A percentile compares a stretch with the other conserved stretches of the same genome.
phyloP scores from a whole-genome alignment of 257 asterid species.

The Cordia subcordata region DNA sequence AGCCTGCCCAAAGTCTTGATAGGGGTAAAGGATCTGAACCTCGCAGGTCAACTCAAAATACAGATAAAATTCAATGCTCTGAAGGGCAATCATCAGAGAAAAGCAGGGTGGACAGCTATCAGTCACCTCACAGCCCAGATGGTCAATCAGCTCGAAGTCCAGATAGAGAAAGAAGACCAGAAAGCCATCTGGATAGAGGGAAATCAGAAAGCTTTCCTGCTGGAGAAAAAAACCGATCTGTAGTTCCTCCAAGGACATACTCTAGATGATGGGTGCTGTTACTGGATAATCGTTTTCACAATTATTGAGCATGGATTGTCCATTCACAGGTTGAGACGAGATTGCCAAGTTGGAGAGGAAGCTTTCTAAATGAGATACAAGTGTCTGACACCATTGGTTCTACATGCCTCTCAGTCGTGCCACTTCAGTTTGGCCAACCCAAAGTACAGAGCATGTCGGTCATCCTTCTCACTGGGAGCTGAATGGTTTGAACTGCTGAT shows the following conservation, averaged over 20 bases:
- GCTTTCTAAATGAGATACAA: background rate
- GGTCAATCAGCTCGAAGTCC: slow-evolving; percentile 15
- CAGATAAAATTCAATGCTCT: slow-evolving; percentile 26
- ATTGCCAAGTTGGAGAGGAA: background rate
- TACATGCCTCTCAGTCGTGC: background rate
- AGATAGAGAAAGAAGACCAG: slow-evolving; percentile 35
- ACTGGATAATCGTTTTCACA: background rate
- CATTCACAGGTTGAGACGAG: background rate
- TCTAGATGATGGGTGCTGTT: slow-evolving; percentile 48
- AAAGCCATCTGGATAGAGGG: slow-evolving; percentile 47
- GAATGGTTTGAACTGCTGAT: slow-evolving; percentile 6
- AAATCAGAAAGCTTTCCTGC: slow-evolving; percentile 56
- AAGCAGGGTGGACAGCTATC: slow-evolving; percentile 17
- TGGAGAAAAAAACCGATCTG: slow-evolving; percentile 41
- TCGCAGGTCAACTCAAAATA: slow-evolving; percentile 16
- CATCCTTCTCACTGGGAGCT: slow-evolving; percentile 13
- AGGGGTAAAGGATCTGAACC: slow-evolving; percentile 33
- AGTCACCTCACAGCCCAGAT: slow-evolving; percentile 9
- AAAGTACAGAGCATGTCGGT: slow-evolving; percentile 6
- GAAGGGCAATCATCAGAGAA: slow-evolving; percentile 41
- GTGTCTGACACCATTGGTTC: background rate
- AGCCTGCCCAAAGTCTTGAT: slow-evolving; percentile 28
- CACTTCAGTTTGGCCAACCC: background rate
- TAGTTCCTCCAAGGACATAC: slow-evolving; percentile 45
- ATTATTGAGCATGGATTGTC: too few relatives aligned